Evolutionary conservation across 108 stramenopile species (phyloP), one percentile per base, ranked within the genome.

Genomic region (Cyclotella choctawhatcheeana): DNA sequence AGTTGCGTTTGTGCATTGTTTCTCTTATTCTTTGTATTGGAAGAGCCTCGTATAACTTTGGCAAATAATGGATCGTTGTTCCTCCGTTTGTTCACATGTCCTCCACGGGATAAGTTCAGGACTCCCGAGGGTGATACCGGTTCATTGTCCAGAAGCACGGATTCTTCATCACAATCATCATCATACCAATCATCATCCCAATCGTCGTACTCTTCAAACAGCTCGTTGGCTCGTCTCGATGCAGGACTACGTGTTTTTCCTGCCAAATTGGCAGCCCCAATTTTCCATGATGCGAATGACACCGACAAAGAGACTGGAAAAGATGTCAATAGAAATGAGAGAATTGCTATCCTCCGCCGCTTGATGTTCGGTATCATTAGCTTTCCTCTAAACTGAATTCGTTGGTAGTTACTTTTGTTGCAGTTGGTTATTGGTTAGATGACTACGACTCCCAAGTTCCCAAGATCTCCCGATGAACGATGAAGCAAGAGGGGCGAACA

Each of bases 1-100:
- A 60, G 59, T 40, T 60, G 64, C 4, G 44, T 48, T 64, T n/a
- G 2, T 45, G 5, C 8, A 13, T 62, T 47, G 64, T 13, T 64
- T 26, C 22, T 17, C 31, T 47, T 45, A 16, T 21, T 64, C 24
- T 26, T 54, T 5, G 5, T 27, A 14, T 27, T 24, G 24, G 5
- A 8, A 54, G 26, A 16, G 14, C 24, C n/a, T 3, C 48, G 48
- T 4, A 10, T n/a, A 4, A 13, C 6, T 22, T 27, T 24, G 53
- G 25, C 27, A 17, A 26, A 4, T 5, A 54, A 54, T 14, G 53
- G 53, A 54, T 54, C 27, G 27, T 29, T 27, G 3, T 25, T 54
- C 6, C 12, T 54, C 16, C 16, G 53, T 29, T 22, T 5, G 25
- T 54, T 54, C 4, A 26, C 53, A 54, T 54, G 25, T 54, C 53